Evolutionary conservation across 1,139 yeast genomes (phyloP).

Genomic region (Sugiyamaella paludigena): DNA sequence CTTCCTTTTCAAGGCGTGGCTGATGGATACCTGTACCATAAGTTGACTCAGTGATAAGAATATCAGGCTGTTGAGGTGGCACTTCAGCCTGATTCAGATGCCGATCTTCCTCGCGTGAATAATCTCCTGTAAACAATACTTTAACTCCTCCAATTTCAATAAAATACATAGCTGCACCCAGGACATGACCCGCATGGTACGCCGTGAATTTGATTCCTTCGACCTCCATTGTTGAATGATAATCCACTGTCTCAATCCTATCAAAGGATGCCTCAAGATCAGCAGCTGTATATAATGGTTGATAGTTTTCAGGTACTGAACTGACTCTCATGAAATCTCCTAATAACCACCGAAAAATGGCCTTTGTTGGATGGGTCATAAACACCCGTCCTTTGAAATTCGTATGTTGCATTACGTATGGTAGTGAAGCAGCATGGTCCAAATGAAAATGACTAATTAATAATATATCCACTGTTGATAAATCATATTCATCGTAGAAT

Average conservation of each 20-base stretch:
- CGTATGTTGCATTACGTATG: slow-evolving; percentile 97
- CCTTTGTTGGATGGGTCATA: slow-evolving; percentile 99
- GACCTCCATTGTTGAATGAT: slow-evolving; percentile 91
- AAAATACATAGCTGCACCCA: slow-evolving; percentile 98
- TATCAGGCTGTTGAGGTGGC: slow-evolving; percentile 86
- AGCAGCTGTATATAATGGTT: slow-evolving; percentile 75
- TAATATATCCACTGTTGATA: slow-evolving; percentile 79
- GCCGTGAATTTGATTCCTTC: slow-evolving; percentile 96
- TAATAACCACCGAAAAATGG: slow-evolving; percentile 90
- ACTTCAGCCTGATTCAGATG: slow-evolving; percentile 95
- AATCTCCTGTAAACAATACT: slow-evolving; percentile 91
- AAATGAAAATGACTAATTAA: slow-evolving; percentile 92
- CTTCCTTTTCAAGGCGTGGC: slow-evolving; percentile 82
- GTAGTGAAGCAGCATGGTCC: slow-evolving; percentile 96
- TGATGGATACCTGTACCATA: slow-evolving; percentile 98
- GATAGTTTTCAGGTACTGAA: slow-evolving; percentile 44
- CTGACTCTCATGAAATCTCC: slow-evolving; percentile 95
- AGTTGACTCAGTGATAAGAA: slow-evolving; percentile 90
- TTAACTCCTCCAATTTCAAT: slow-evolving; percentile 92
- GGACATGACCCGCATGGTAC: slow-evolving; percentile 97
- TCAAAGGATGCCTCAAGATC: slow-evolving; percentile 87
- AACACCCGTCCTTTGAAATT: slow-evolving; percentile 91
- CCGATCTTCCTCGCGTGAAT: slow-evolving; percentile 91
- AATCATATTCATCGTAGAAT: slow-evolving; percentile 90
- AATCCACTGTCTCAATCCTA: slow-evolving; percentile 87